Base-by-base conservation (phyloP, 2,329 filamentous ascomycete genomes). In the Aspergillus versicolor region DNA sequence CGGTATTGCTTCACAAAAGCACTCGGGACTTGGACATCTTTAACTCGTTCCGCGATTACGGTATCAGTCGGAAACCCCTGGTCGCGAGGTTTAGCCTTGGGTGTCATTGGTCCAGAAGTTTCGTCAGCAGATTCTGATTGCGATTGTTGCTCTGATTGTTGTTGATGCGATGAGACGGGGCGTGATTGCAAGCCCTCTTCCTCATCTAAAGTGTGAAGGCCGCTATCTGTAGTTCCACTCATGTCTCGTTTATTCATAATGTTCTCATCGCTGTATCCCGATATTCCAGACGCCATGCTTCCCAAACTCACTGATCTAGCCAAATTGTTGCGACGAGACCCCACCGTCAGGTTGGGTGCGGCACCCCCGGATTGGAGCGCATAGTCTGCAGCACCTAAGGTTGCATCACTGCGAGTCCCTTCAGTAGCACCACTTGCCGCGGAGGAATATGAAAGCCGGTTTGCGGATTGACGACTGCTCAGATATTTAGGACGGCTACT, bases 11-110 rank as follows among this genome's bases (percentile, higher is more conserved):
- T 87, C 4, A 90, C 91, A 58, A 97, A 81, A 5, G 91, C 94
- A 67, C 94, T 91, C 3, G 93, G 93, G 1, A 97, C 91, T 57
- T 93, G 90, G 13, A 97, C 91, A 67, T 93, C 92, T 65, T 90
- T 88, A 45, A 97, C 88, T 69, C 94, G 92, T 56, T 91, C 88
- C 43, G 92, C 87, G 67, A 97, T 89, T 50, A 92, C 87, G 2
- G 92, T 97, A 69, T 97, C 92, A 1, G 91, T 94, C 2, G 90
- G 90, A 6, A 88, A 84, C 19, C 82, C 78, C 41, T 85, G 75
- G 49, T 82, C 77, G 65, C 73, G 74, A 62, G 83, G 77, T 67
- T 80, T 79, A 58, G 86, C 79, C 71, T 84, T 88, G 1, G 93
- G 93, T 2, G 92, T 97, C 61, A 83, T 83, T 6, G 91, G 83